These are phyloP conservation scores for Salix arbutifolia DNA, from an alignment of 345 rosid genomes.

Conservation along the genomic window DNA sequence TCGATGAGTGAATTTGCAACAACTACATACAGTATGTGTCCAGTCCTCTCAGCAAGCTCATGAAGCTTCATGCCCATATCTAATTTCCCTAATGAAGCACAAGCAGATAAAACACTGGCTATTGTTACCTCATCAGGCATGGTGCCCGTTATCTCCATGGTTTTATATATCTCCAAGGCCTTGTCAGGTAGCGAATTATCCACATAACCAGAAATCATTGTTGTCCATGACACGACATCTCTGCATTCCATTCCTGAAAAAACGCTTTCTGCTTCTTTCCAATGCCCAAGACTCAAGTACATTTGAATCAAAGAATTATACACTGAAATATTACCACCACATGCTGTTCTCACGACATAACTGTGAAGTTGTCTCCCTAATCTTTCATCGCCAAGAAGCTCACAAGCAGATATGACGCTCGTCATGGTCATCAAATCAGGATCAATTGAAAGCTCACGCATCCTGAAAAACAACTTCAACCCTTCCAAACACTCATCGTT, in stretches of 20 bases:
- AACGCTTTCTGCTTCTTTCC: constrained; percentile 26
- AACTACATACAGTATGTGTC: constrained; percentile 12
- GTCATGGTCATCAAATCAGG: constrained; percentile 91
- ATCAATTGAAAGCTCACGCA: constrained; percentile 61
- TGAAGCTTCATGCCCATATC: constrained; percentile 31
- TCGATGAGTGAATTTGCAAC: constrained; percentile 30
- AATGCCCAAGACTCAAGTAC: constrained; percentile 18
- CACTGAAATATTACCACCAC: constrained; percentile 18
- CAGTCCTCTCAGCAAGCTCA: constrained; percentile 23
- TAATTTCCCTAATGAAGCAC: constrained; percentile 21
- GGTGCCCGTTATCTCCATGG: constrained; percentile 23
- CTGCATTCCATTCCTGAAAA: constrained; percentile 18
- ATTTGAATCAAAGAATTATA: constrained; percentile 22
- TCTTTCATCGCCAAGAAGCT: constrained; percentile 45
- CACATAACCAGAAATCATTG: constrained; percentile 28
- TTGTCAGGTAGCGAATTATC: constrained; percentile 16
- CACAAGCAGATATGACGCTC: constrained; percentile 45
- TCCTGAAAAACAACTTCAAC: constrained; percentile 52
- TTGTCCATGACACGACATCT: constrained; percentile 35
- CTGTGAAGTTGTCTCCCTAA: constrained; percentile 54
- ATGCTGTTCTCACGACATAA: constrained; percentile 12
- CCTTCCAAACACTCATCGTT: constrained; percentile 65
- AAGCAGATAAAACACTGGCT: constrained; percentile 27
- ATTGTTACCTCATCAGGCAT: constrained; percentile 26
- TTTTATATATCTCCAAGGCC: constrained; percentile 27